phyloP scores from a whole-genome alignment of 352 stramenopile genomes.

The Hyaloperonospora arabidopsidis region DNA sequence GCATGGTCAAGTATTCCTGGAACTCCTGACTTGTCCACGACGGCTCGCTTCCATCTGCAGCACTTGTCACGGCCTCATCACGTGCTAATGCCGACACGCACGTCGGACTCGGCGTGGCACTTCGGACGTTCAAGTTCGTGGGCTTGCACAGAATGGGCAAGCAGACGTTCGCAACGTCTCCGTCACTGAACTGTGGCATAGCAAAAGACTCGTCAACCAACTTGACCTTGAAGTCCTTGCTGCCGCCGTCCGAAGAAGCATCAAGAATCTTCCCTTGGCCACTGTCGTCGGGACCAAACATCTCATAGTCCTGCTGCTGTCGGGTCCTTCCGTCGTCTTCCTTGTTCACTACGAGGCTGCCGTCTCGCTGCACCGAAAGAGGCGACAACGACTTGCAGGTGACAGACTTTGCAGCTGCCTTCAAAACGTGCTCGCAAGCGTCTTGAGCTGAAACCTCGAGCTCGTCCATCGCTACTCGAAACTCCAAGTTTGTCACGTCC shows the following conservation, averaged over 20 bases:
- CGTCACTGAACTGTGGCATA: slow-evolving; percentile 13
- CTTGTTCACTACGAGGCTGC: too few species aligned
- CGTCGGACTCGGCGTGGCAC: slow-evolving; percentile 17
- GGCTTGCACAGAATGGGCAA: slow-evolving; percentile 30
- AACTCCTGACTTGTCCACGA: slow-evolving; percentile 41
- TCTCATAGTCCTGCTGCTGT: too few species aligned
- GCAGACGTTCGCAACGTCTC: slow-evolving; percentile 28
- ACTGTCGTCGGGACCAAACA: too few species aligned
- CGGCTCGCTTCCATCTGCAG: slow-evolving; percentile 2
- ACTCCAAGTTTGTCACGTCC: slow-evolving; percentile 1
- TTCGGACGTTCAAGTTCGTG: neutral
- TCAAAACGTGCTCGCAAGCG: slow-evolving; percentile 1
- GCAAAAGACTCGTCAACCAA: slow-evolving; percentile 19
- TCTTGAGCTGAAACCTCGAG: slow-evolving; percentile 5
- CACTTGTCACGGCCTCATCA: slow-evolving; percentile 6
- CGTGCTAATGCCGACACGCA: slow-evolving; percentile 17
- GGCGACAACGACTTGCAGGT: too few species aligned
- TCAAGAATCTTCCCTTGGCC: too few species aligned
- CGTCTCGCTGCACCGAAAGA: too few species aligned
- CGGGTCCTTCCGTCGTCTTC: too few species aligned
- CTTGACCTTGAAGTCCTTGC: slow-evolving; percentile 34
- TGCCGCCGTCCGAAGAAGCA: slow-evolving; percentile 17
- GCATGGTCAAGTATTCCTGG: slow-evolving; percentile 33
- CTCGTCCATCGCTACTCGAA: slow-evolving; percentile 15
- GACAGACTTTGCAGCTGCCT: too few species aligned